phyloP scores from a whole-genome alignment of 2,329 filamentous ascomycete genomes.

The Diaporthe caulivora region DNA sequence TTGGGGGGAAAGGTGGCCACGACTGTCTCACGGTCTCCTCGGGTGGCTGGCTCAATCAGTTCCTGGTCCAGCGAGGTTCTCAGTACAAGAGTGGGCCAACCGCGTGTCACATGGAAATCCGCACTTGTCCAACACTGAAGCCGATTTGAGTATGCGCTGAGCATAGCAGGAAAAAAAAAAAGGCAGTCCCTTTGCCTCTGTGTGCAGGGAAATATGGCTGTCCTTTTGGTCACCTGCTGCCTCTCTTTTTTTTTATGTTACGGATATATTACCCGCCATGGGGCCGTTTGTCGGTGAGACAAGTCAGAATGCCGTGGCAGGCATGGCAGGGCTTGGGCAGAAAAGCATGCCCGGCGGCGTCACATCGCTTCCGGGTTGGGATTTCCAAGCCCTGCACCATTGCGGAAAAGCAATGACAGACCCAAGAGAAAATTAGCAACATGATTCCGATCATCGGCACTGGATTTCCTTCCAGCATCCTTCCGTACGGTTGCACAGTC shows the following conservation, averaged over 20 bases:
- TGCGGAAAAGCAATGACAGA: neutral
- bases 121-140: neutral
- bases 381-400: neutral
- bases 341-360: neutral
- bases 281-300: neutral
- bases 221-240: neutral
- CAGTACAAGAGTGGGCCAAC: neutral
- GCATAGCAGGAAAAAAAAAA: neutral
- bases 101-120: neutral
- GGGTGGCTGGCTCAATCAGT: neutral
- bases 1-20: neutral
- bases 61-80: conserved; percentile 1
- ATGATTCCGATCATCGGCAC: conserved; percentile 4
- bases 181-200: neutral
- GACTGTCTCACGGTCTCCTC: neutral
- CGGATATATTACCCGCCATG: neutral
- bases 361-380: neutral
- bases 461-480: neutral
- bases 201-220: neutral
- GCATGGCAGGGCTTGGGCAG: neutral
- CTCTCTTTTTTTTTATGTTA: conserved; percentile 27
- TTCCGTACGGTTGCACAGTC: conserved; percentile 12
- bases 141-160: neutral
- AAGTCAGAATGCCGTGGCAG: neutral
- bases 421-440: neutral